Base-by-base conservation (phyloP, 140 eudicot species). In the Ambrosia hybrid region DNA sequence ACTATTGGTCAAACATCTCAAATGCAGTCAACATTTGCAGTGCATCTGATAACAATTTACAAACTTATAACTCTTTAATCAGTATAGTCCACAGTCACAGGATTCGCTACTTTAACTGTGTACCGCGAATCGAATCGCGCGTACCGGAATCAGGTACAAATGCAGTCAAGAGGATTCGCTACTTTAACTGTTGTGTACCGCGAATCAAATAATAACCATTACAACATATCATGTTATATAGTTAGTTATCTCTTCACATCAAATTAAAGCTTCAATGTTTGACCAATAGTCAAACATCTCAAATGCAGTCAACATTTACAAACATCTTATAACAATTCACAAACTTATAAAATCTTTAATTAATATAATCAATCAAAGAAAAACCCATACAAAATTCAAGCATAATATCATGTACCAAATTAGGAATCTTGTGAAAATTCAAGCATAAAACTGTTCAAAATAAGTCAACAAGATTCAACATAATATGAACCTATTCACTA, bases 381-480 rank as follows among this genome's bases (percentile, higher is more conserved):
- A 3, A 38, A 6, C 51, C 46, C 46, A 41, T 41, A 41, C 46
- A 41, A 41, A 41, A 41, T 41, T 41, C 46, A 7, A 41, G 46
- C 46, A 41, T 13, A 58, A 49, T 14, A 41, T 57, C 14, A 11
- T 9, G 12, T 39, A 58, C 33, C 67, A 58, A 34, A 60, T 60
- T 34, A 6, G 15, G 10, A 48, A 73, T 16, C 51, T 17, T 48
- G 37, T 48, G 13, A 59, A n/a, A 76, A 68, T 30, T 45, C 9
- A 59, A 41, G 46, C 65, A 62, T 70, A 13, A 48, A 48, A 8
- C 12, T 48, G n/a, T 48, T 55, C 49, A 65, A 0, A 65, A 67
- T 58, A 56, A 78, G 62, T 66, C 78, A 66, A 57, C 73, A 72
- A 64, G 68, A 66, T 65, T 72, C 74, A 72, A 78, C 67, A 39